phyloP scores from a whole-genome alignment of 1,284 basidiomycete species.

The Butyriboletus appendiculatus region DNA sequence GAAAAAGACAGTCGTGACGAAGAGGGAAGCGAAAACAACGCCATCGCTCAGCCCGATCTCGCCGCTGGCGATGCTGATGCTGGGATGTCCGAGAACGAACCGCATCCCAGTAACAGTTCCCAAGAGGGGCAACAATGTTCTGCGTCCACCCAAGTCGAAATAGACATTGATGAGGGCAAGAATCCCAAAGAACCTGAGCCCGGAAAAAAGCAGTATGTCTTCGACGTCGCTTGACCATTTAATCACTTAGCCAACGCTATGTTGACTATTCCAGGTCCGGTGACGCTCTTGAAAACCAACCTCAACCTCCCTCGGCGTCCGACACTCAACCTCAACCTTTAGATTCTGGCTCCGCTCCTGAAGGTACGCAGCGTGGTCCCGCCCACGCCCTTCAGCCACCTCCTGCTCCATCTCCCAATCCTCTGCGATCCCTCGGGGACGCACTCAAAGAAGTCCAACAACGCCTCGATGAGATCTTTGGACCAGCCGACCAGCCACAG shows the following conservation, averaged over 20 bases:
- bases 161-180: constrained; percentile 28
- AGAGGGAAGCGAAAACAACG: constrained; percentile 30
- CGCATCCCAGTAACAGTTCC: constrained; percentile 17
- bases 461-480: constrained; percentile 77
- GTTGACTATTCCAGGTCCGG: constrained; percentile 3
- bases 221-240: neutral
- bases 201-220: constrained; percentile 34
- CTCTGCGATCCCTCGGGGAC: constrained; percentile 85
- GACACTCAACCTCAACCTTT: constrained; percentile 27
- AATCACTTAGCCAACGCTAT: neutral
- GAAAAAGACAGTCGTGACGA: constrained; percentile 33
- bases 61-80: constrained; percentile 36
- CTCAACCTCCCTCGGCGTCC: constrained; percentile 10
- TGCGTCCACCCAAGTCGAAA: constrained; percentile 16
- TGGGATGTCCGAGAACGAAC: constrained; percentile 21
- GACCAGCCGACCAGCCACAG: constrained; percentile 40
- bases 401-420: constrained; percentile 50
- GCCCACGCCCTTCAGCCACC: constrained; percentile 43
- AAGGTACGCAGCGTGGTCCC: constrained; percentile 49
- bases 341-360: constrained; percentile 38
- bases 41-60: constrained; percentile 44
- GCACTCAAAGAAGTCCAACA: constrained; percentile 77
- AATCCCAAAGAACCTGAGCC: constrained; percentile 15
- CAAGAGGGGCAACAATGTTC: constrained; percentile 24
- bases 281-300: constrained; percentile 6